A percentile compares a stretch with the other conserved stretches of the same genome.
These are phyloP conservation scores for Aureobasidium pullulans DNA, from an alignment of 2,329 filamentous ascomycete species.

Conservation along the genomic window DNA sequence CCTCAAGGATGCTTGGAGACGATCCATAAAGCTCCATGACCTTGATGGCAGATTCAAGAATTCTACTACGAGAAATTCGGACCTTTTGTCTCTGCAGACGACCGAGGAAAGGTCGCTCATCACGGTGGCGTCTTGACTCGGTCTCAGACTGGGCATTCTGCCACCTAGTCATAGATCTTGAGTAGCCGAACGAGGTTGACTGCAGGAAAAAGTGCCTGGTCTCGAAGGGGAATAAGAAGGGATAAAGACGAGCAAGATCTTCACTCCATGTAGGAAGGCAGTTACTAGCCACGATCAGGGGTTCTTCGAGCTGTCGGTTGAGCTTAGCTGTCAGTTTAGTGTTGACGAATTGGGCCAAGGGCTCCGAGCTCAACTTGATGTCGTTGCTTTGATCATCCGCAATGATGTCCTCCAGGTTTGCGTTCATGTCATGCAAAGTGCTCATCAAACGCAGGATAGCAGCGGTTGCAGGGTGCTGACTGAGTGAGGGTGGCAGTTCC, in stretches of 20 bases:
- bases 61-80: constrained; percentile 89
- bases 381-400: constrained; percentile 62
- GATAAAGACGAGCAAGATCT: constrained; percentile 85
- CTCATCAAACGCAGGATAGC: constrained; percentile 83
- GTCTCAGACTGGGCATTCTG: constrained; percentile 81
- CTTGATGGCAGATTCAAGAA: constrained; percentile 92
- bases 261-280: constrained; percentile 95
- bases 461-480: constrained; percentile 75
- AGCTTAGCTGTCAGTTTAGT: constrained; percentile 97
- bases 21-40: constrained; percentile 98
- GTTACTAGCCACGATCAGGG: constrained; percentile 91
- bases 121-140: constrained; percentile 70
- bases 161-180: constrained; percentile 94
- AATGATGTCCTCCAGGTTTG: constrained; percentile 76
- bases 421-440: constrained; percentile 85
- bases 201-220: constrained; percentile 94
- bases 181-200: constrained; percentile 97
- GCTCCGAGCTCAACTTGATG: constrained; percentile 68
- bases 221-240: constrained; percentile 97
- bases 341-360: constrained; percentile 91
- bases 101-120: constrained; percentile 86
- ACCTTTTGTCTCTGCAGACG: constrained; percentile 93
- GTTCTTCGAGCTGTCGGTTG: constrained; percentile 93
- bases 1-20: constrained; percentile 91
- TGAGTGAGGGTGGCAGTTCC: constrained; percentile 68